These are phyloP conservation scores for Lichtheimia hyalospora DNA, from an alignment of 371 early-diverging fungal genomes.

Conservation along the genomic window DNA sequence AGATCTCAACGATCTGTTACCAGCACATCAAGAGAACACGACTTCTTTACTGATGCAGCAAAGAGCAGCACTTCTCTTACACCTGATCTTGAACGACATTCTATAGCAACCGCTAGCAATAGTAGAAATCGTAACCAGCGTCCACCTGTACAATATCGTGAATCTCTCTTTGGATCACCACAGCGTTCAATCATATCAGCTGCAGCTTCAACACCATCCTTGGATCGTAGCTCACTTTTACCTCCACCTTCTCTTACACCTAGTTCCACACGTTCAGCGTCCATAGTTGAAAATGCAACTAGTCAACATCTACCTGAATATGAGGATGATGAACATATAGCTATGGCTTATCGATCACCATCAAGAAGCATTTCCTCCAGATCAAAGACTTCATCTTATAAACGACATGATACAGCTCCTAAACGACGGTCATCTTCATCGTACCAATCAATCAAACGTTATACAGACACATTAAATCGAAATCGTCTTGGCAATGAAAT, in stretches of 20 bases:
- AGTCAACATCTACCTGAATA: not conserved
- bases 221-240: not conserved
- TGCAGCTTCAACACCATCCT: not conserved
- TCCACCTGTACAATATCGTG: slow-evolving; percentile 6
- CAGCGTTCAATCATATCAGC: not conserved
- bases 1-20: too few species aligned
- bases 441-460: too few species aligned
- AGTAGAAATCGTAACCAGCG: too few species aligned
- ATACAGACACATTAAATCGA: not conserved
- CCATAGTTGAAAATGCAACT: not conserved
- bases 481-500: not conserved
- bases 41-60: not conserved
- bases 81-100: slow-evolving; percentile 11
- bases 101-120: not conserved
- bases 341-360: not conserved
- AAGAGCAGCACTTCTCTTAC: slow-evolving; percentile 11
- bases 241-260: not conserved
- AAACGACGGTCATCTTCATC: not conserved
- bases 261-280: not conserved
- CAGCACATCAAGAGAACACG: not conserved
- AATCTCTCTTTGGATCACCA: slow-evolving; percentile 7
- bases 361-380: not conserved
- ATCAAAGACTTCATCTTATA: not conserved
- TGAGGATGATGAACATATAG: not conserved
- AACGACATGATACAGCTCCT: not conserved